Evolutionary conservation across 495 filamentous ascomycete genomes (phyloP), one percentile per base, ranked within the genome.

Genomic region (Neurospora sp.): DNA sequence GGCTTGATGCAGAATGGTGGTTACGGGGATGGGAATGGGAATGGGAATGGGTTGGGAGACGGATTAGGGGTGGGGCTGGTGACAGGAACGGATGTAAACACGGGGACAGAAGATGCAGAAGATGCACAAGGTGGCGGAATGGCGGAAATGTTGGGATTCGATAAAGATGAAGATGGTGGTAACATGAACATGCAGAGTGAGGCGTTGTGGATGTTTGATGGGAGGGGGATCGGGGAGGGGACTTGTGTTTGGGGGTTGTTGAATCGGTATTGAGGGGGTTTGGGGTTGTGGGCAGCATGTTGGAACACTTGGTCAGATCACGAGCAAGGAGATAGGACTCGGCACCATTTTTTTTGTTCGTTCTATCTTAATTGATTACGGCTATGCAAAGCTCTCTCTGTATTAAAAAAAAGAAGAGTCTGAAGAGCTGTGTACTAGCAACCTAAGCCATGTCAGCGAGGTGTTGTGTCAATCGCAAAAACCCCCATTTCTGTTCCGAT

Each of bases 191-290:
- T n/a, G n/a, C n/a, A 42, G 5, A 23, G 27, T 66, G 54, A 66
- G 27, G 39, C 39, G 0, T 10, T 18, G 0, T 20, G 70, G 70
- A 76, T 82, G 75, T 86, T 86, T 79, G 83, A 82, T 70, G 88
- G 86, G 2, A 83, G 85, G 20, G 49, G 49, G 72, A 87, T 88
- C 77, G 84, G 82, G 27, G 83, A 83, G 70, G 84, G 87, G 74
- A 88, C 49, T 3, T 60, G 84, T 71, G 84, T 88, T 41, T 88
- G 86, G 86, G 84, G 78, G 69, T 76, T 88, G 70, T 75, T 88
- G 74, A 88, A 88, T 76, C 84, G 84, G 74, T 86, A 84, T 75
- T 46, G 18, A 31, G 27, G 27, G 27, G 27, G 27, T 31, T 31
- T 31, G 27, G 27, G 27, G 27, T 31, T 31, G 27, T 31, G 27